Percentiles rank a stretch among this genome's conserved stretches.
phyloP scores from a whole-genome alignment of 1,139 yeast genomes.

The Torulaspora globosa region DNA sequence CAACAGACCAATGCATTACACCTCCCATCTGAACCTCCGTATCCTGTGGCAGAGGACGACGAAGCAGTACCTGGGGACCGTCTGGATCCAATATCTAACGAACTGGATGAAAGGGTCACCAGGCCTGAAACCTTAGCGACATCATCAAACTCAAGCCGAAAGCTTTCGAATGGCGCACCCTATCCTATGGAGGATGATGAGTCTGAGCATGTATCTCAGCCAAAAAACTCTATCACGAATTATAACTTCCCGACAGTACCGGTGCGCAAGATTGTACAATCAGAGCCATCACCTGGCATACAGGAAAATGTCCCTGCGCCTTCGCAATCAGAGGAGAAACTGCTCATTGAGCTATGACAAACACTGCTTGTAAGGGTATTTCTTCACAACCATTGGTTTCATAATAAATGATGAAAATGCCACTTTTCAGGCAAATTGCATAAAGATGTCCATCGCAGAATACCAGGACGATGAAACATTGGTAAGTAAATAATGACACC shows the following conservation, averaged over 20 bases:
- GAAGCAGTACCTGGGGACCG: neutral
- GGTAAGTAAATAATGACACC: neutral
- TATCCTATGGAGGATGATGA: slow-evolving; percentile 25
- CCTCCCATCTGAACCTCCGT: slow-evolving; percentile 28
- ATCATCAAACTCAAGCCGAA: neutral
- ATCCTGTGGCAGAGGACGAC: slow-evolving; percentile 29
- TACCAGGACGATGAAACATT: neutral
- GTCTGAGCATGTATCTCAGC: slow-evolving; percentile 1
- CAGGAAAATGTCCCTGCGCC: slow-evolving; percentile 16
- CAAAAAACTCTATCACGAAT: slow-evolving; percentile 26
- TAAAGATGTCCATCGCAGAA: neutral
- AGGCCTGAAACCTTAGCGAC: neutral
- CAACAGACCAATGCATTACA: slow-evolving; percentile 1
- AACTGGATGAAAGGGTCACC: neutral
- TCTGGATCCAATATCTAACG: neutral
- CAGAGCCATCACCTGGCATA: slow-evolving; percentile 11
- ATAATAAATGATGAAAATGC: neutral
- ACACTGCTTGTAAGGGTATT: neutral
- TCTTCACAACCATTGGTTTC: neutral
- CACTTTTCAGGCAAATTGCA: neutral
- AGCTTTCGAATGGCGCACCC: slow-evolving; percentile 14
- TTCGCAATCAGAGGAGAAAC: slow-evolving; percentile 30
- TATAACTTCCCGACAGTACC: slow-evolving; percentile 42
- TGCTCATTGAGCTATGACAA: slow-evolving; percentile 34
- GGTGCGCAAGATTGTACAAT: slow-evolving; percentile 28